These are phyloP conservation scores for Aspergillus oerlinghausenensis DNA, from an alignment of 2,329 filamentous ascomycete genomes.

Conservation along the genomic window DNA sequence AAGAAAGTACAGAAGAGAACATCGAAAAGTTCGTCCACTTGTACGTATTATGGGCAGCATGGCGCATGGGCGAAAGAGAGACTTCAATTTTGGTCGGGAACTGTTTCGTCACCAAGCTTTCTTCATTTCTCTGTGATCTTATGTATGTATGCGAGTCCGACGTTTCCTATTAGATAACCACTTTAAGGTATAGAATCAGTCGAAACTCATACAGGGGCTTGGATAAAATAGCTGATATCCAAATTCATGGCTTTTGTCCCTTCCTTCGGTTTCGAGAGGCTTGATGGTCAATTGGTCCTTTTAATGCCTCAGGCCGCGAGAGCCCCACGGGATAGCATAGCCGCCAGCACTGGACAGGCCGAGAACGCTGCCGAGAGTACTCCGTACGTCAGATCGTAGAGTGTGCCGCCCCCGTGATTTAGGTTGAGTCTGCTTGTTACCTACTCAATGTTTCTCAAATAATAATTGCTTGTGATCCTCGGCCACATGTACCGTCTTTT, in stretches of 20 bases:
- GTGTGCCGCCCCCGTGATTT: not conserved
- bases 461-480: slow-evolving; percentile 2
- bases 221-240: not conserved
- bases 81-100: slow-evolving; percentile 16
- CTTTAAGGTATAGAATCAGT: not conserved
- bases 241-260: not conserved
- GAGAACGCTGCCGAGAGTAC: slow-evolving; percentile 14
- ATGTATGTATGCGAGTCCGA: slow-evolving; percentile 1
- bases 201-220: not conserved
- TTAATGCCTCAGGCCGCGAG: not conserved
- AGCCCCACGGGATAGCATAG: not conserved
- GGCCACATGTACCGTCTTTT: slow-evolving; percentile 9
- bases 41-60: slow-evolving; percentile 35
- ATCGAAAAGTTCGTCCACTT: slow-evolving; percentile 27
- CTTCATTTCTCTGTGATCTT: not conserved
- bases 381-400: slow-evolving; percentile 15
- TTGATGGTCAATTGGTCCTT: not conserved
- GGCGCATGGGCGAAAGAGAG: slow-evolving; percentile 34
- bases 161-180: not conserved
- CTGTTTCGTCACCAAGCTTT: slow-evolving; percentile 7
- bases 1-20: slow-evolving; percentile 15
- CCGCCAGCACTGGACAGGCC: slow-evolving; percentile 4
- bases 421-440: not conserved
- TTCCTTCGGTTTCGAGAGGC: not conserved
- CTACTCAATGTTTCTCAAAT: slow-evolving; percentile 4